Evolutionary conservation across 2,329 filamentous ascomycete genomes (phyloP).

Genomic region (Claviceps africana): DNA sequence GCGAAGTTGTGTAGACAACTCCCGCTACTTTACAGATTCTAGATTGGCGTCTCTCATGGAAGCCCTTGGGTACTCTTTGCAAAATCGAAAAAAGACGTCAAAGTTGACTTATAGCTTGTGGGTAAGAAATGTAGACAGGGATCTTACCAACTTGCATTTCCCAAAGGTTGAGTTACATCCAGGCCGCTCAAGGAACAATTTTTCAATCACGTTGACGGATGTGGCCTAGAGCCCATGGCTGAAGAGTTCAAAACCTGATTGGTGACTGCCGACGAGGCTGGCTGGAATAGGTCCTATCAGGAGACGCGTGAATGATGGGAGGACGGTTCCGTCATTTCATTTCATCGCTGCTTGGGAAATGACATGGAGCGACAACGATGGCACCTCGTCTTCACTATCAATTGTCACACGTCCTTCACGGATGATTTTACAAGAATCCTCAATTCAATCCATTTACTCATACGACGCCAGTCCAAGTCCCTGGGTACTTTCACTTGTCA

Average conservation of each 20-base stretch:
- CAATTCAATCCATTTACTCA: background rate
- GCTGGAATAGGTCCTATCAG: background rate
- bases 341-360: background rate
- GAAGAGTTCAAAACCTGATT: background rate
- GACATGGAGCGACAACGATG: background rate
- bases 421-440: background rate
- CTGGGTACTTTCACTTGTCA: background rate
- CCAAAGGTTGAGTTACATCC: constrained; percentile 63
- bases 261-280: background rate
- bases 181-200: constrained; percentile 74
- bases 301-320: background rate
- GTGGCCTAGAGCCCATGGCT: constrained; percentile 3
- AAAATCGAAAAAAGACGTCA: constrained; percentile 56
- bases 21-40: constrained; percentile 68
- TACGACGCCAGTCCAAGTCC: background rate
- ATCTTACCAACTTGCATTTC: constrained; percentile 11
- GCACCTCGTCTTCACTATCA: background rate
- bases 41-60: constrained; percentile 60
- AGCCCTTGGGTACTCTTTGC: constrained; percentile 55
- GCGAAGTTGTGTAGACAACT: constrained; percentile 76
- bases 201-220: constrained; percentile 54
- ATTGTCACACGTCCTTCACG: background rate
- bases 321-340: background rate
- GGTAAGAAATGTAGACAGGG: constrained; percentile 30
- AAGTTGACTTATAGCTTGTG: constrained; percentile 90